These are phyloP conservation scores for Zygoascus hellenicus DNA, from an alignment of 1,139 yeast genomes.

Conservation along the genomic window DNA sequence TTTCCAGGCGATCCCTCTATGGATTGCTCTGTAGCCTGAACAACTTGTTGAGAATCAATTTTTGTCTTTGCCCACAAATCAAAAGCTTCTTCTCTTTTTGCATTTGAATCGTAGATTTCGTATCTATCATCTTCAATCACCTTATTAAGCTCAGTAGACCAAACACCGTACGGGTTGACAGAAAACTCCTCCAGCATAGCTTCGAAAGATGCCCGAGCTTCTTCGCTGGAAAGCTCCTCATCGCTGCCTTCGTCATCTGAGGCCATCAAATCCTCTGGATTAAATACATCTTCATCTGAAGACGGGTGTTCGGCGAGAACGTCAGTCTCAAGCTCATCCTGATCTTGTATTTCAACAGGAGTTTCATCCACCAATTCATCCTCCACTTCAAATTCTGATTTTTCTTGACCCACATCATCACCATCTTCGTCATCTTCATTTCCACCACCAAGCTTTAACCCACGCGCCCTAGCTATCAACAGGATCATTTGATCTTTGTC, in stretches of 20 bases:
- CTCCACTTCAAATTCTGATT: constrained; percentile 8
- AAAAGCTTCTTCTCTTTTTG: constrained; percentile 36
- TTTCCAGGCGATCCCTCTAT: neutral
- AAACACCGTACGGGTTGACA: constrained; percentile 41
- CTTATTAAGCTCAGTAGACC: constrained; percentile 43
- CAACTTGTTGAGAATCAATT: constrained; percentile 14
- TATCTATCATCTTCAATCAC: constrained; percentile 40
- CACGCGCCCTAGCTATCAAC: constrained; percentile 44
- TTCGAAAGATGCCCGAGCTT: constrained; percentile 20
- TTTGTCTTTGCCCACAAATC: constrained; percentile 39
- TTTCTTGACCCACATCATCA: constrained; percentile 9
- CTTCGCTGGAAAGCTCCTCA: constrained; percentile 18
- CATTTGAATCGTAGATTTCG: constrained; percentile 34
- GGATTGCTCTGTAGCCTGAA: neutral
- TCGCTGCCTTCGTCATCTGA: constrained; percentile 17
- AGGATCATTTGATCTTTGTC: constrained; percentile 36
- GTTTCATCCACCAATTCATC: constrained; percentile 12
- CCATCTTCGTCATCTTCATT: constrained; percentile 10
- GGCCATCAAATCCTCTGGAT: neutral
- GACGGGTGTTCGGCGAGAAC: constrained; percentile 14
- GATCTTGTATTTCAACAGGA: constrained; percentile 14
- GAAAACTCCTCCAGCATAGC: constrained; percentile 29
- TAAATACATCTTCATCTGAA: constrained; percentile 12
- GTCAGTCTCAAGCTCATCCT: constrained; percentile 14
- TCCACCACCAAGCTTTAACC: constrained; percentile 30